Conservation (phyloP, 2,329 filamentous ascomycete genomes). For the Diaporthe helianthi region DNA sequence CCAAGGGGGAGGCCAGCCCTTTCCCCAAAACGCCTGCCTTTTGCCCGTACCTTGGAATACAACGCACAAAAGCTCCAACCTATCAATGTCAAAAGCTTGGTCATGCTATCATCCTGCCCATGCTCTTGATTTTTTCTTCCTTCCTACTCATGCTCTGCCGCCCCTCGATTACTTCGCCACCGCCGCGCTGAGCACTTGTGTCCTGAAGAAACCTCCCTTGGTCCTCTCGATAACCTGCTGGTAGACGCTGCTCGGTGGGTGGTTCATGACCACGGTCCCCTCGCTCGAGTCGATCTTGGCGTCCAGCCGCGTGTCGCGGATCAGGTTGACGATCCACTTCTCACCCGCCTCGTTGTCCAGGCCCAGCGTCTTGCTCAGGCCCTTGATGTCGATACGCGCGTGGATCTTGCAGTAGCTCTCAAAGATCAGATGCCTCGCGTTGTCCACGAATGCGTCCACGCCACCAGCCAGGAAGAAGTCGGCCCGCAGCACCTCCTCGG, state of each 20-base stretch:
- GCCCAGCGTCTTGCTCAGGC: constrained; percentile 89
- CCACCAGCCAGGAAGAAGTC: constrained; percentile 95
- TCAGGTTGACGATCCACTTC: constrained; percentile 99
- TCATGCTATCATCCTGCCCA: constrained; percentile 25
- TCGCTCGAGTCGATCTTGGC: constrained; percentile 99
- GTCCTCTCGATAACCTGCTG: constrained; percentile 99
- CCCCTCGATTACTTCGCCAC: constrained; percentile 56
- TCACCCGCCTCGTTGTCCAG: constrained; percentile 94
- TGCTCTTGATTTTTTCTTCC: background rate
- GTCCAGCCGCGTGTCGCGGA: constrained; percentile 95
- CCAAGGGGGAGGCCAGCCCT: constrained; percentile 15
- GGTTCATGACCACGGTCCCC: constrained; percentile 99
- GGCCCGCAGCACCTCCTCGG: constrained; percentile 87
- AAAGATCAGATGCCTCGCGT: constrained; percentile 94
- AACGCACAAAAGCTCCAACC: constrained; percentile 28
- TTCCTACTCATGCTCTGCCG: too few relatives aligned
- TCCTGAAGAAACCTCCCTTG: constrained; percentile 98
- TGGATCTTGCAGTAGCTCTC: constrained; percentile 99
- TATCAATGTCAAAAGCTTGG: constrained; percentile 27
- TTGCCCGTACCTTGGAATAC: constrained; percentile 27
- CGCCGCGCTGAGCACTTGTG: constrained; percentile 84
- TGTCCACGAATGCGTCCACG: constrained; percentile 89
- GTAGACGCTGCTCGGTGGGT: constrained; percentile 97
- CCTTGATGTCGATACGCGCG: constrained; percentile 97
- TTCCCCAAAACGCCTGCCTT: constrained; percentile 25